These are phyloP conservation scores for Geranomyces variabilis DNA, from an alignment of 192 early-diverging fungal species.

Conservation along the genomic window DNA sequence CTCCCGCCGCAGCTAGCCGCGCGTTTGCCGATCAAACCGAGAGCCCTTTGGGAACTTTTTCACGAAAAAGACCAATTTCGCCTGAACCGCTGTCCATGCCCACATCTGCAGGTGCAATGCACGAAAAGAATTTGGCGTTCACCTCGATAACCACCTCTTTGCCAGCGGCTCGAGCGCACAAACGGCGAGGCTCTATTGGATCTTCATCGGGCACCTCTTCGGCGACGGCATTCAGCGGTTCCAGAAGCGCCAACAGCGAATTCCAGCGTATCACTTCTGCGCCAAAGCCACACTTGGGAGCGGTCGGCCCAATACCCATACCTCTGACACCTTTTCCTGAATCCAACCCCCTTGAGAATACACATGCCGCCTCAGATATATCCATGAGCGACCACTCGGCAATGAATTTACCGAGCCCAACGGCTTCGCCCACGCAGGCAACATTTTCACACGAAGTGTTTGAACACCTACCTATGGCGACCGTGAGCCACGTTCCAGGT, in stretches of 20 bases:
- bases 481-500: not conserved
- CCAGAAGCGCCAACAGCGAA: not conserved
- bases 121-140: conserved; percentile 7
- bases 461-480: not conserved
- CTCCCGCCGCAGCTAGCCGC: too few relatives aligned
- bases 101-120: conserved; percentile 1
- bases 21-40: not conserved
- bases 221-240: not conserved
- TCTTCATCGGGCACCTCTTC: not conserved
- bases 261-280: conserved; percentile 6
- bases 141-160: not conserved
- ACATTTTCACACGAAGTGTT: conserved; percentile 11
- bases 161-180: conserved; percentile 8
- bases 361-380: conserved; percentile 1
- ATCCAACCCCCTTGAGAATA: conserved; percentile 19
- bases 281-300: not conserved
- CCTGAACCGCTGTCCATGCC: conserved; percentile 9
- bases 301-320: not conserved
- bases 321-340: conserved; percentile 26
- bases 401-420: conserved; percentile 52
- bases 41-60: not conserved
- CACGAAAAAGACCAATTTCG: conserved; percentile 24
- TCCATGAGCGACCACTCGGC: not conserved
- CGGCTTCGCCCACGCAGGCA: conserved; percentile 44
- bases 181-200: conserved; percentile 26